phyloP scores from a whole-genome alignment of 192 early-diverging fungal species.

The Podila verticillata region DNA sequence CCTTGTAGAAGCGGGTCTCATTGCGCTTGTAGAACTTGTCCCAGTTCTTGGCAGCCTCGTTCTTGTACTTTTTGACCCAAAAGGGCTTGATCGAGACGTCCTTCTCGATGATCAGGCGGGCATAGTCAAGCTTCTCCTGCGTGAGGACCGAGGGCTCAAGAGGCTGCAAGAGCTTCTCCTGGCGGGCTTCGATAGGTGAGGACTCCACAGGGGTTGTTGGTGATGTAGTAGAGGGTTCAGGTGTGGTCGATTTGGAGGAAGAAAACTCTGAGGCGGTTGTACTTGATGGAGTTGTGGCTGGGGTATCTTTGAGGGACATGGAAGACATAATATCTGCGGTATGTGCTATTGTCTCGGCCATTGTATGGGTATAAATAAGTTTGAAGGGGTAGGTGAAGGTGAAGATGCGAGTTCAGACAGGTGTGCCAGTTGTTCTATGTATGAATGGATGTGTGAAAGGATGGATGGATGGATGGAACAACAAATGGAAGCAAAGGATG shows the following conservation, averaged over 20 bases:
- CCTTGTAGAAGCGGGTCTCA: conserved; percentile 95
- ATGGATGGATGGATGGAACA: background rate
- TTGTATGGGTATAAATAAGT: background rate
- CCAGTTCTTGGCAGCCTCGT: conserved; percentile 83
- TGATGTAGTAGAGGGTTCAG: conserved; percentile 3
- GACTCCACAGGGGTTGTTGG: background rate
- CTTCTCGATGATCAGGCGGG: conserved; percentile 65
- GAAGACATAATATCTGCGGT: background rate
- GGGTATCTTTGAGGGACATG: background rate
- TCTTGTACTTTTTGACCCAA: conserved; percentile 84
- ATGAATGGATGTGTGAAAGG: background rate
- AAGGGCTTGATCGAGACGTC: conserved; percentile 77
- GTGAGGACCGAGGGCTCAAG: conserved; percentile 21
- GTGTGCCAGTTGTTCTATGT: too few relatives aligned
- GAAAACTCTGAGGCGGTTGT: background rate
- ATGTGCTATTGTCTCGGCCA: background rate
- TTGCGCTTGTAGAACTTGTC: conserved; percentile 88
- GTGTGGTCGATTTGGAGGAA: background rate
- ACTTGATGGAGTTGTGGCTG: background rate
- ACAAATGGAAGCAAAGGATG: background rate
- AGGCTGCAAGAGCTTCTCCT: conserved; percentile 28
- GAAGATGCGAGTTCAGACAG: too few relatives aligned
- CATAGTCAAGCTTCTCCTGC: conserved; percentile 59
- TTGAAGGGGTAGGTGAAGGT: background rate
- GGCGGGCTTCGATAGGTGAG: conserved; percentile 36